These are phyloP conservation scores for Tinospora cordifolia DNA, from an alignment of 164 flowering plant species.

Conservation along the genomic window DNA sequence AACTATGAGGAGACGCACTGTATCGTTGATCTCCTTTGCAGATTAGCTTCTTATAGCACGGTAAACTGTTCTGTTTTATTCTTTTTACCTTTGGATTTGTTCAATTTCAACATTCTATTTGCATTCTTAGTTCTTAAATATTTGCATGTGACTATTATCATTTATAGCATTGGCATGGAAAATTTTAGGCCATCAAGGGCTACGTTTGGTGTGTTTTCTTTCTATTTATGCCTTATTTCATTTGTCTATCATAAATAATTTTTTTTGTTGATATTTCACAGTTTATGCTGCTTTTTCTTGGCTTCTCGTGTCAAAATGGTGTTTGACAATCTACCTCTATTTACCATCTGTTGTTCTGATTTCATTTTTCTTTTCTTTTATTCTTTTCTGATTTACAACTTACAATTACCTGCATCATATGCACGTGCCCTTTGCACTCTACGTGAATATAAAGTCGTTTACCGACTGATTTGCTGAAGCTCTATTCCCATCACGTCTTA, in stretches of 20 bases:
- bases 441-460: too few species aligned
- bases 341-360: too few species aligned
- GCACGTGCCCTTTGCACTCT: too few species aligned
- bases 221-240: neutral
- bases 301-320: too few species aligned
- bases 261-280: neutral
- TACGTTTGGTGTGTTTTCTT: neutral
- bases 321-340: too few species aligned
- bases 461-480: too few species aligned
- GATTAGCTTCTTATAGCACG: conserved; percentile 59
- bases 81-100: neutral
- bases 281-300: neutral
- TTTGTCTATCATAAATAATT: neutral
- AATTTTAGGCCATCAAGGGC: too few species aligned
- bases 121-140: neutral
- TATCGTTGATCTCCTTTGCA: conserved; percentile 58
- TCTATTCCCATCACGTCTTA: too few species aligned
- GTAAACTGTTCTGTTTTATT: conserved; percentile 32
- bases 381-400: too few species aligned
- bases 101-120: neutral
- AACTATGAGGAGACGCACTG: conserved; percentile 41
- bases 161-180: too few species aligned
- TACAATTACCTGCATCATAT: too few species aligned
- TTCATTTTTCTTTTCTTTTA: too few species aligned
- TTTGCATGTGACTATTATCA: neutral